Conservation (phyloP, 2,329 filamentous ascomycete species). For the Fusarium xylarioides region DNA sequence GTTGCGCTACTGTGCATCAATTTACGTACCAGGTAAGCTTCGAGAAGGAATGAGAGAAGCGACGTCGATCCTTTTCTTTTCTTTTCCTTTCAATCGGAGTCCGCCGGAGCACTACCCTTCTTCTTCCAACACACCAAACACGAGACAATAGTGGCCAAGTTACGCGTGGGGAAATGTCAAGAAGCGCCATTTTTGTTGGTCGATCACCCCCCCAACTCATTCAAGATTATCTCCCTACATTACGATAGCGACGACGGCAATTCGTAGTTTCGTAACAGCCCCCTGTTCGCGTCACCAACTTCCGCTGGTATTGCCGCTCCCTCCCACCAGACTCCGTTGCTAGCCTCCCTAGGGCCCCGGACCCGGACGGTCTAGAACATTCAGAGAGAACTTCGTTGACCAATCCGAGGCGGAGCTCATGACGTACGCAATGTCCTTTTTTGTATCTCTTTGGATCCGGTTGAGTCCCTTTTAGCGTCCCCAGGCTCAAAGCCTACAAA, state of each 20-base stretch:
- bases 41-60: constrained; percentile 29
- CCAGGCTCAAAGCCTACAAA: no score
- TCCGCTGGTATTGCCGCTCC: constrained; percentile 29
- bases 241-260: constrained; percentile 13
- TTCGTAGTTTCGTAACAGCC: constrained; percentile 1
- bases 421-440: constrained; percentile 6
- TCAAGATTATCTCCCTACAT: constrained; percentile 18
- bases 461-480: no score
- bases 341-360: constrained; percentile 14
- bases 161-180: constrained; percentile 1
- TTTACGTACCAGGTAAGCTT: constrained; percentile 27
- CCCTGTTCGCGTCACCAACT: constrained; percentile 26
- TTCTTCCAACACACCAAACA: constrained; percentile 1
- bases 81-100: not conserved
- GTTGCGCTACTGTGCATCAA: constrained; percentile 21
- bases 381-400: constrained; percentile 30
- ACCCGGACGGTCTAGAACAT: constrained; percentile 35
- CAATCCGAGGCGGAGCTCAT: constrained; percentile 22
- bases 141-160: constrained; percentile 15
- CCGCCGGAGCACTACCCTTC: not conserved
- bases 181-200: constrained; percentile 28
- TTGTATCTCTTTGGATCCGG: no score
- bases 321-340: constrained; percentile 15
- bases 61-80: constrained; percentile 10
- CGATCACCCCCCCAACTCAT: constrained; percentile 10